These are phyloP conservation scores for Magnolia officinalis DNA, from an alignment of 164 flowering plant species.

Conservation along the genomic window DNA sequence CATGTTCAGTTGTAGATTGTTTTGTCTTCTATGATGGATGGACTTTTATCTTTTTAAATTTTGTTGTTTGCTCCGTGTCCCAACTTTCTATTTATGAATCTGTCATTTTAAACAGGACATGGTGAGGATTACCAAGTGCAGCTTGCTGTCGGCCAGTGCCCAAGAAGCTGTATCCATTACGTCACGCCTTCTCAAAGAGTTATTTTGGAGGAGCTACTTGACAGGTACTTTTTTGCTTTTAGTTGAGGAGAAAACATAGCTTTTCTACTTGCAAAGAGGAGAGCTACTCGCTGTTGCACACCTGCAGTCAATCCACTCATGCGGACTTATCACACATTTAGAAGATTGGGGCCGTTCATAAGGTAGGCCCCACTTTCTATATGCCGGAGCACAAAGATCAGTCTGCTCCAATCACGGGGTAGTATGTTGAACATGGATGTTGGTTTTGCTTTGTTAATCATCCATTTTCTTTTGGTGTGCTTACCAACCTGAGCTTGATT, in stretches of 20 bases:
- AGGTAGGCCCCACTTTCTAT: no score
- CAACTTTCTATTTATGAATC: neutral
- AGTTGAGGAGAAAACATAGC: neutral
- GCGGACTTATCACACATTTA: no score
- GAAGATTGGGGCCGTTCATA: no score
- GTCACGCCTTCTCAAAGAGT: constrained; percentile 92
- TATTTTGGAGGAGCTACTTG: constrained; percentile 83
- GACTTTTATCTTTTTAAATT: neutral
- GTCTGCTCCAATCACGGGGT: no score
- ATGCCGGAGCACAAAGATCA: no score
- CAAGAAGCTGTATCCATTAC: constrained; percentile 82
- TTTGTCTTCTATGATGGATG: neutral
- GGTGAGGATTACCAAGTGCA: constrained; percentile 74
- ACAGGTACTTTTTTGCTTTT: constrained; percentile 35
- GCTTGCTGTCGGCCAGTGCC: constrained; percentile 87
- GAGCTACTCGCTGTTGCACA: no score
- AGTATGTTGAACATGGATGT: no score
- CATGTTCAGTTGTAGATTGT: neutral
- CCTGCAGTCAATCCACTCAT: no score
- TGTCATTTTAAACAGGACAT: constrained; percentile 38
- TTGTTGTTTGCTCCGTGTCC: neutral
- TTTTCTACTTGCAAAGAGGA: neutral
- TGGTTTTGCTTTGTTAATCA: no score
- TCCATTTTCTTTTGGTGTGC: no score
- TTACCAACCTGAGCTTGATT: no score